Evolutionary conservation across 805 yeast species (phyloP).

Genomic region (Nakazawaea anatomiae): DNA sequence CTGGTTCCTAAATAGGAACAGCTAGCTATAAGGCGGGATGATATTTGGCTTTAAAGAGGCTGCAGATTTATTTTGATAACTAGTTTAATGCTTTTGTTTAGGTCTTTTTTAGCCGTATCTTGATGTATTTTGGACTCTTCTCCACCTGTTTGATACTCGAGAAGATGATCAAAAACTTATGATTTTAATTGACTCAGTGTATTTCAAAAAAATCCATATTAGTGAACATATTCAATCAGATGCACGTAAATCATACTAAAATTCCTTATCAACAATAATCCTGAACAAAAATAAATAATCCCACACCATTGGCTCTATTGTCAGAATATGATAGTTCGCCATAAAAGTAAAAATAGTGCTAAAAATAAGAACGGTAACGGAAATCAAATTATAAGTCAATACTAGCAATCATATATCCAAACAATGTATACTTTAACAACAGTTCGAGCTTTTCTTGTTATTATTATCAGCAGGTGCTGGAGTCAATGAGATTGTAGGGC

Average conservation of each 20-base stretch:
- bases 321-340: not conserved
- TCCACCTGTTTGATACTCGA: too few species aligned
- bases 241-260: not conserved
- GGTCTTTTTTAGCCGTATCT: too few species aligned
- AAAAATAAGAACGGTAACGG: not conserved
- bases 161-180: too few species aligned
- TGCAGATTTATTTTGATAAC: too few species aligned
- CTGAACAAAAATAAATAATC: not conserved
- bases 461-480: conserved; percentile 85
- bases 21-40: too few species aligned
- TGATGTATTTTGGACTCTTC: too few species aligned
- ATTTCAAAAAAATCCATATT: too few species aligned
- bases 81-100: too few species aligned
- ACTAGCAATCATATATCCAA: not conserved
- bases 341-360: not conserved
- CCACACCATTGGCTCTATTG: not conserved
- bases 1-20: conserved; percentile 13
- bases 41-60: too few species aligned
- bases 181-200: too few species aligned
- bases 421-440: conserved; percentile 48
- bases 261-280: not conserved
- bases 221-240: too few species aligned
- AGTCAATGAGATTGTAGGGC: conserved; percentile 88
- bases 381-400: not conserved
- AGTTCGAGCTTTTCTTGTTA: conserved; percentile 49